These are phyloP conservation scores for Magnolia sinica DNA, from an alignment of 164 flowering plant species.

Conservation along the genomic window DNA sequence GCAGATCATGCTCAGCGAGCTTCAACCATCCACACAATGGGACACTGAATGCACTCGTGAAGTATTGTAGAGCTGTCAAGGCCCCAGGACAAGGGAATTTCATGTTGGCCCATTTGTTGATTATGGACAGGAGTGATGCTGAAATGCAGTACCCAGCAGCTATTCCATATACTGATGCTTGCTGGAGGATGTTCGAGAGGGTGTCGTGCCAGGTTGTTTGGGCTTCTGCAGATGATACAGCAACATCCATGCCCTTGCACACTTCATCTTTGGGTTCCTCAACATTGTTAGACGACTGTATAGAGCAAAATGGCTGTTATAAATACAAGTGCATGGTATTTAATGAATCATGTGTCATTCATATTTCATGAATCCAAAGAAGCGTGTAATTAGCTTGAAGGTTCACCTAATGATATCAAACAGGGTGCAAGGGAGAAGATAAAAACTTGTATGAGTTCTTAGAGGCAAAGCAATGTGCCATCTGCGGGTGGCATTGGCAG, in stretches of 20 bases:
- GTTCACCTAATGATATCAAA: too few species aligned
- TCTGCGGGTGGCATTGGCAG: too few species aligned
- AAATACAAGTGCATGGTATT: too few species aligned
- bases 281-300: slow-evolving; percentile 11
- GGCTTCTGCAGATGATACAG: neutral
- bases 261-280: neutral
- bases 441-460: too few species aligned
- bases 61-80: slow-evolving; percentile 87
- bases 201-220: slow-evolving; percentile 16
- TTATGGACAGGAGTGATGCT: slow-evolving; percentile 86
- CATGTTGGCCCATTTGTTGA: slow-evolving; percentile 98
- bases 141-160: slow-evolving; percentile 93
- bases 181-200: slow-evolving; percentile 38
- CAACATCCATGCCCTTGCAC: neutral
- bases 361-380: too few species aligned
- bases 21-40: slow-evolving; percentile 58
- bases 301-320: neutral
- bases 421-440: too few species aligned
- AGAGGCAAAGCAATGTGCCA: too few species aligned
- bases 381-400: too few species aligned
- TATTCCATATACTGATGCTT: slow-evolving; percentile 71
- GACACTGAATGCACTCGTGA: slow-evolving; percentile 88
- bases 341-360: too few species aligned
- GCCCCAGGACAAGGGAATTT: slow-evolving; percentile 97
- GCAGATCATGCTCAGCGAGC: slow-evolving; percentile 64